Conservation (phyloP, 1,284 basidiomycete genomes). For the Coniferiporia weirii region DNA sequence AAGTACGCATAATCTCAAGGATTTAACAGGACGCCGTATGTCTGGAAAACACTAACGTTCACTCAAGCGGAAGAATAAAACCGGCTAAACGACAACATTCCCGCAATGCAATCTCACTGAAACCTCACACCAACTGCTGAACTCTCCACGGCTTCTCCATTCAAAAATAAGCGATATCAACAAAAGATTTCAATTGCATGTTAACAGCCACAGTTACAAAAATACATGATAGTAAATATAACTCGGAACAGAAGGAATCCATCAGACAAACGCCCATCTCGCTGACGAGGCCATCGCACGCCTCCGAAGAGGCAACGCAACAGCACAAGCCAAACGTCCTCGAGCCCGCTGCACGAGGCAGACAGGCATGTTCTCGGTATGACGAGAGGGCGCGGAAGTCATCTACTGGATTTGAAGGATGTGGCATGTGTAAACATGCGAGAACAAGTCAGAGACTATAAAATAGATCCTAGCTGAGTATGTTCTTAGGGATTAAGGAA, state of each 20-base stretch:
- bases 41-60: too few relatives aligned
- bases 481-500: conserved; percentile 68
- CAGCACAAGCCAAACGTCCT: conserved; percentile 60
- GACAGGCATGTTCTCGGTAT: conserved; percentile 66
- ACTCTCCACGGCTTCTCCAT: too few relatives aligned
- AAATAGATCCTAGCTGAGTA: conserved; percentile 87
- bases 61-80: too few relatives aligned
- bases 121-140: too few relatives aligned
- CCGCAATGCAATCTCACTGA: too few relatives aligned
- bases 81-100: too few relatives aligned
- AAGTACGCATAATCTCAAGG: too few relatives aligned
- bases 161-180: too few relatives aligned
- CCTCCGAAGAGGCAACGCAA: conserved; percentile 36
- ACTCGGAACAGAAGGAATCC: conserved; percentile 31
- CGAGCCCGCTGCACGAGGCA: conserved; percentile 42
- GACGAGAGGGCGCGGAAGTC: conserved; percentile 66
- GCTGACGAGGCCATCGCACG: conserved; percentile 39
- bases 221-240: too few relatives aligned
- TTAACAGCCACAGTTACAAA: too few relatives aligned
- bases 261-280: conserved; percentile 73
- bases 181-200: too few relatives aligned
- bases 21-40: too few relatives aligned
- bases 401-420: conserved; percentile 78
- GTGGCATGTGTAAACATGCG: conserved; percentile 82
- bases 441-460: conserved; percentile 86